A percentile compares a stretch with the other conserved stretches of the same genome.
These are phyloP conservation scores for Pestalotiopsis sp. DNA, from an alignment of 2,329 filamentous ascomycete genomes.

Conservation along the genomic window DNA sequence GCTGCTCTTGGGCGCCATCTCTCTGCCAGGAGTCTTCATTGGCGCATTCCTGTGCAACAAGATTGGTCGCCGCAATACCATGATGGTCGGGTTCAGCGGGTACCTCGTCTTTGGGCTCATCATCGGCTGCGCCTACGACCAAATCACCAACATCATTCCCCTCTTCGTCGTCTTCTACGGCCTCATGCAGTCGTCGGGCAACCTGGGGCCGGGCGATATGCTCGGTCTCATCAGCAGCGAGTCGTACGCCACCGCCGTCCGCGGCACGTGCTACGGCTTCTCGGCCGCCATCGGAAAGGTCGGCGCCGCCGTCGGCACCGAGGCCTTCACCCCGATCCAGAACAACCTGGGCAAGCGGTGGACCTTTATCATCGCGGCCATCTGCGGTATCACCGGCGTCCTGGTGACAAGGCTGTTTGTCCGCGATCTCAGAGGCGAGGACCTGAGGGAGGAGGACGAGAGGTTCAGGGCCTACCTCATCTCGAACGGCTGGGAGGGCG, in stretches of 20 bases:
- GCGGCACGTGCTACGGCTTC: slow-evolving; percentile 53
- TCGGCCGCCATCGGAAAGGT: slow-evolving; percentile 53
- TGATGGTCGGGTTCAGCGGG: slow-evolving; percentile 52
- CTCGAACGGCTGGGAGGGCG: slow-evolving; percentile 46
- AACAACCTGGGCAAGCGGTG: slow-evolving; percentile 46
- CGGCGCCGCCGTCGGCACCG: slow-evolving; percentile 52
- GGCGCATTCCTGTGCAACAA: slow-evolving; percentile 50
- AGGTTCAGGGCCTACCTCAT: slow-evolving; percentile 46
- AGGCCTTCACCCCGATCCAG: slow-evolving; percentile 52
- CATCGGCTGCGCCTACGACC: slow-evolving; percentile 50
- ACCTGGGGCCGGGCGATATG: slow-evolving; percentile 54
- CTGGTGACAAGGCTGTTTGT: slow-evolving; percentile 51
- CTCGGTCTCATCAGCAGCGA: slow-evolving; percentile 53
- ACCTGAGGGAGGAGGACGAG: slow-evolving; percentile 44
- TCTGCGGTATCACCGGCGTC: slow-evolving; percentile 49
- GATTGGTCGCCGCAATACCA: slow-evolving; percentile 51
- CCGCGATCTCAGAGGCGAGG: slow-evolving; percentile 45
- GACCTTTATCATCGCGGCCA: slow-evolving; percentile 56
- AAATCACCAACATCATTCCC: slow-evolving; percentile 50
- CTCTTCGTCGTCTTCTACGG: slow-evolving; percentile 53
- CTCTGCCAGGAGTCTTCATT: slow-evolving; percentile 51
- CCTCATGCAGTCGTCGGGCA: slow-evolving; percentile 50
- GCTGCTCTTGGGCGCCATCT: slow-evolving; percentile 45
- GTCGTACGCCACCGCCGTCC: slow-evolving; percentile 51
- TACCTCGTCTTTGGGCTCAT: slow-evolving; percentile 55